These are phyloP conservation scores for Termitomyces sp. DNA, from an alignment of 768 basidiomycete species.

Conservation along the genomic window DNA sequence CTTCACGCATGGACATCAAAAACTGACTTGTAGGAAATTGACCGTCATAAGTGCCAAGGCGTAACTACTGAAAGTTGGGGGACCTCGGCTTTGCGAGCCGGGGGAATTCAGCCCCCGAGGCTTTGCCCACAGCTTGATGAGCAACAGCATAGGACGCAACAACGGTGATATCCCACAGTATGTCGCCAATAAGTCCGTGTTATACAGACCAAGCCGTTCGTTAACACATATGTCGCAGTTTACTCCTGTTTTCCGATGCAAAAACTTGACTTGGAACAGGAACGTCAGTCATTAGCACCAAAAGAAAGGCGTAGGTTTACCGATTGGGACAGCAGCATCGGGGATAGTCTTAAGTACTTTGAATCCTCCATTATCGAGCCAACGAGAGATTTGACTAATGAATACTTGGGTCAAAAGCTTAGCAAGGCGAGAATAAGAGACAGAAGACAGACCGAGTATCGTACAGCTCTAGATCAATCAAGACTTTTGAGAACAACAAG, in stretches of 20 bases:
- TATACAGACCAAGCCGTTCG: slow-evolving; percentile 48
- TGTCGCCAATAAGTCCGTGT: slow-evolving; percentile 42
- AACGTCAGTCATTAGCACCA: neutral
- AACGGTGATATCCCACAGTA: slow-evolving; percentile 46
- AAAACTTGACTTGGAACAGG: slow-evolving; percentile 42
- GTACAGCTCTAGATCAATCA: slow-evolving; percentile 21
- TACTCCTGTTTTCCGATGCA: slow-evolving; percentile 34
- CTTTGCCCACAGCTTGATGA: slow-evolving; percentile 59
- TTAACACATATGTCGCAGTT: slow-evolving; percentile 60
- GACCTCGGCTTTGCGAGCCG: slow-evolving; percentile 11
- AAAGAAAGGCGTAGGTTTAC: slow-evolving; percentile 15
- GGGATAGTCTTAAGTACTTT: slow-evolving; percentile 22
- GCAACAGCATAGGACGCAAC: slow-evolving; percentile 36
- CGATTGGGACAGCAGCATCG: slow-evolving; percentile 37
- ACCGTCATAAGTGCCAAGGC: slow-evolving; percentile 57
- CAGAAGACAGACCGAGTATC: slow-evolving; percentile 10
- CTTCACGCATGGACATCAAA: neutral
- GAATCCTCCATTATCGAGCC: slow-evolving; percentile 30
- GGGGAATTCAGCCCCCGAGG: slow-evolving; percentile 47
- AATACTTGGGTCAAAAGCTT: neutral
- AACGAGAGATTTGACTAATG: slow-evolving; percentile 24
- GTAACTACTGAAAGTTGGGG: slow-evolving; percentile 55
- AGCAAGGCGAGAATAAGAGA: neutral
- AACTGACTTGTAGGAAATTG: slow-evolving; percentile 47
- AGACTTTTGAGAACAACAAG: neutral